A percentile compares a stretch with the other conserved stretches of the same genome.
Evolutionary conservation across 768 basidiomycete species (phyloP).

Genomic region (Mycena albidolilacea): DNA sequence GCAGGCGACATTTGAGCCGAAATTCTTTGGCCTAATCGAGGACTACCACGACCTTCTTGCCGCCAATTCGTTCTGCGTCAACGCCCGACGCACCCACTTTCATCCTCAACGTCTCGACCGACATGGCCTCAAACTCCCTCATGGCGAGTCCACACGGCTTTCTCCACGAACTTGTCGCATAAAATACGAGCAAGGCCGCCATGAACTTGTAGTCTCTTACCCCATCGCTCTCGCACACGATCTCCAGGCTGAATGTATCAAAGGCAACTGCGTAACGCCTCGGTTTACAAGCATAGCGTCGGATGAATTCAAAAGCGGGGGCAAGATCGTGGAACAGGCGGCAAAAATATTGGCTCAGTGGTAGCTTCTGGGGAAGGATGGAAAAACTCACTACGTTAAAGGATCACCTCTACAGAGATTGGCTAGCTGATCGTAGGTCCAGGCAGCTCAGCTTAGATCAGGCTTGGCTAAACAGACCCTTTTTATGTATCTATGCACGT

Average conservation of each 20-base stretch:
- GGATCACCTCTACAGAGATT: no score
- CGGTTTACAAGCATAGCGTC: constrained; percentile 65
- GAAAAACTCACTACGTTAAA: background rate
- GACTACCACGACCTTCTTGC: constrained; percentile 58
- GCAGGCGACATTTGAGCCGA: constrained; percentile 56
- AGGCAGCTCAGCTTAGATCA: no score
- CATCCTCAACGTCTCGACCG: constrained; percentile 58
- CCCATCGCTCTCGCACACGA: constrained; percentile 74
- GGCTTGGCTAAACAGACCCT: no score
- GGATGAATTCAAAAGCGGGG: constrained; percentile 54
- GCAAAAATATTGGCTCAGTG: constrained; percentile 49
- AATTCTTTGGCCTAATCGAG: constrained; percentile 60
- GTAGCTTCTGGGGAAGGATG: background rate
- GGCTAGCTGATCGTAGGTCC: no score
- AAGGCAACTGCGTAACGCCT: constrained; percentile 75
- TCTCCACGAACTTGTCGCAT: no score
- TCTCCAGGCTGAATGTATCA: constrained; percentile 65
- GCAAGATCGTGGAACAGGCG: constrained; percentile 52
- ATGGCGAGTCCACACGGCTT: no score
- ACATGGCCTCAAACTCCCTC: constrained; percentile 62
- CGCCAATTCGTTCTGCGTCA: constrained; percentile 53
- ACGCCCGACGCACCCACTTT: constrained; percentile 43
- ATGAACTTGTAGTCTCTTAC: constrained; percentile 62
- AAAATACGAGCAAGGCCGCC: constrained; percentile 33
- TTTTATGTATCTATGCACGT: no score